These are phyloP conservation scores for Parathielavia appendiculata DNA, from an alignment of 495 filamentous ascomycete species.

Conservation along the genomic window DNA sequence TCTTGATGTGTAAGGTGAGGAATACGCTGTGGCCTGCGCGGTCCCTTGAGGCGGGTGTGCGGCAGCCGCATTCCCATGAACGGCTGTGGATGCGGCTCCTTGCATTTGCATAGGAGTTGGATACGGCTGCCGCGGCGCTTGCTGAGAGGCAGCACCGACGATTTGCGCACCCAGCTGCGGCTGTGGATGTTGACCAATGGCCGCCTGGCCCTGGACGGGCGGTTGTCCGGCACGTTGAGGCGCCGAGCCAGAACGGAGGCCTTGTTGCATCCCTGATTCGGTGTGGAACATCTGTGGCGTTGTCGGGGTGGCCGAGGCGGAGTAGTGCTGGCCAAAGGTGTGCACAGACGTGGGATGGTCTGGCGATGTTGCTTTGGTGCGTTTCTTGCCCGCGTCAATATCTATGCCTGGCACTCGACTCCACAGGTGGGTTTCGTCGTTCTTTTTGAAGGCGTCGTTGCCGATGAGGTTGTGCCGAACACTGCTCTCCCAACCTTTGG, in stretches of 20 bases:
- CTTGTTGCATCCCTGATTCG: constrained; percentile 22
- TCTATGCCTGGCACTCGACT: constrained; percentile 47
- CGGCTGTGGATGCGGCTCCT: constrained; percentile 31
- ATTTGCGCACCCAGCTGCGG: constrained; percentile 23
- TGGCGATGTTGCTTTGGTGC: constrained; percentile 42
- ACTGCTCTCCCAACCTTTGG: constrained; percentile 93
- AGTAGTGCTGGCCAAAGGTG: constrained; percentile 26
- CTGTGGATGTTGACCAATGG: constrained; percentile 25
- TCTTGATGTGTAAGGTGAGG: constrained; percentile 41
- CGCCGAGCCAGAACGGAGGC: constrained; percentile 25
- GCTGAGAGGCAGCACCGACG: constrained; percentile 21
- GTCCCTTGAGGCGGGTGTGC: constrained; percentile 30
- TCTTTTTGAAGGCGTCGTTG: constrained; percentile 80
- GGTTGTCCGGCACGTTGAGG: constrained; percentile 24
- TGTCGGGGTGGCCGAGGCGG: constrained; percentile 23
- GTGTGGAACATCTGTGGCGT: constrained; percentile 28
- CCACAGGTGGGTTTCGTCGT: constrained; percentile 54
- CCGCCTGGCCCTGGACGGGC: constrained; percentile 24
- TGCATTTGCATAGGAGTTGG: constrained; percentile 29
- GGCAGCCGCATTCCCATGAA: constrained; percentile 26
- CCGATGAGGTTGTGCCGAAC: constrained; percentile 93
- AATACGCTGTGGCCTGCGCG: constrained; percentile 37
- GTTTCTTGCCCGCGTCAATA: constrained; percentile 49
- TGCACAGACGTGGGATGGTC: constrained; percentile 34
- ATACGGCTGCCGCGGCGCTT: constrained; percentile 30